Evolutionary conservation across 2,329 filamentous ascomycete species (phyloP), one percentile per base, ranked within the genome.

Genomic region (Colletotrichum neosansevieriae): DNA sequence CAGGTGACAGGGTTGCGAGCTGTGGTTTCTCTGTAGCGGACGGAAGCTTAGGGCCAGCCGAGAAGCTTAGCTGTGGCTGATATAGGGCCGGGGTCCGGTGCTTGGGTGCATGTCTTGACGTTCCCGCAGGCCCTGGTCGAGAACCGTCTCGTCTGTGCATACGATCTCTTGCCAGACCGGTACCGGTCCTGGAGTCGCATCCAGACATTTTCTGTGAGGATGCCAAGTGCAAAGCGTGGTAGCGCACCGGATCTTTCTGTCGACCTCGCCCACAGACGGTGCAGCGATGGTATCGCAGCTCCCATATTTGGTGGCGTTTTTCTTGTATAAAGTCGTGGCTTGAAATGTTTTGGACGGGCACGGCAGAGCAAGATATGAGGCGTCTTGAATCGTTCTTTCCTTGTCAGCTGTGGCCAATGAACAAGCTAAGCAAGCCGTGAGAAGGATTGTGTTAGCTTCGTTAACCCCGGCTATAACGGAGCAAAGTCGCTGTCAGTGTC

Each of bases 141-240:
- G 59, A 57, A 58, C 49, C 36, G 49, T 53, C 53, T 59, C 54
- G 65, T 65, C 65, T 68, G 61, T 68, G 65, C 65, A 68, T 49
- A 51, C 61, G 65, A 68, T 68, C 65, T 65, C 29, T 34, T 65
- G 15, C 40, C 29, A 49, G 34, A 44, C 49, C 15, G 15, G 24
- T 53, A 44, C 49, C 15, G 15, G 24, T 53, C 49, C 49, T 45
- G 53, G 42, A 65, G 61, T 65, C 36, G 47, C 65, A 64, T 53
- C 15, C 57, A 32, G 49, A 29, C 38, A 58, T 15, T 56, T 59
- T 40, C 29, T 42, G 47, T 42, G 47, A 49, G 61, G 40, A n/a
- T 53, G 49, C 29, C 29, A 53, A 29, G 49, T 29, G 36, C 15
- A 32, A 40, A 13, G 32, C 49, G 38, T 68, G 50, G 49, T 47